Conservation (phyloP, 2,329 filamentous ascomycete species). For the Tolypocladium ovalisporum region DNA sequence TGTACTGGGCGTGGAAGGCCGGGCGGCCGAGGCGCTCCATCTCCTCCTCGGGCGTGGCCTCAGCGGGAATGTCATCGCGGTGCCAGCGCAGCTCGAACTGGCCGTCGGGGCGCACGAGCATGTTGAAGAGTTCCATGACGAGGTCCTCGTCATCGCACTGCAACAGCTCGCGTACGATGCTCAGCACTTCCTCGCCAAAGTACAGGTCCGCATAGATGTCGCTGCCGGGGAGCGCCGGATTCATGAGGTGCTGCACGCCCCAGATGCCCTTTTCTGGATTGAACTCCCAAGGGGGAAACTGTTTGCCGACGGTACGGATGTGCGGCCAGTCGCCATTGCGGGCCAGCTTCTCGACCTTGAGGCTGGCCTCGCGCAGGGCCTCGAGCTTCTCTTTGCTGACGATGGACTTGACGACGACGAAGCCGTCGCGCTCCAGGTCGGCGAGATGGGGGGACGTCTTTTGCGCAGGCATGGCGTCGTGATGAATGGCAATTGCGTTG, state of each 20-base stretch:
- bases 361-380: conserved; percentile 48
- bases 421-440: conserved; percentile 60
- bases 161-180: conserved; percentile 55
- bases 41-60: conserved; percentile 57
- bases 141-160: conserved; percentile 46
- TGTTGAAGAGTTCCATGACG: conserved; percentile 81
- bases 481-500: not conserved
- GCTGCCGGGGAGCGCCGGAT: conserved; percentile 56
- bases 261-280: conserved; percentile 59
- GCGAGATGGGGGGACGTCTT: conserved; percentile 14
- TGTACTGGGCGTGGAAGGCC: conserved; percentile 76
- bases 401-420: conserved; percentile 58
- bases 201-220: conserved; percentile 56
- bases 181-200: conserved; percentile 56
- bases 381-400: conserved; percentile 45
- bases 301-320: conserved; percentile 76
- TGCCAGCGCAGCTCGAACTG: conserved; percentile 78
- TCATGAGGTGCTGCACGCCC: conserved; percentile 79
- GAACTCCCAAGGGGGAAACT: conserved; percentile 79
- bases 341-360: conserved; percentile 46
- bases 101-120: conserved; percentile 62
- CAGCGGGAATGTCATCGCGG: conserved; percentile 67
- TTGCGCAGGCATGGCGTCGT: conserved; percentile 8
- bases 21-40: conserved; percentile 44
- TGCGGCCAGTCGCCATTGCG: conserved; percentile 67